Evolutionary conservation across 2,329 filamentous ascomycete species (phyloP).

Genomic region (Aspergillus sclerotialis): DNA sequence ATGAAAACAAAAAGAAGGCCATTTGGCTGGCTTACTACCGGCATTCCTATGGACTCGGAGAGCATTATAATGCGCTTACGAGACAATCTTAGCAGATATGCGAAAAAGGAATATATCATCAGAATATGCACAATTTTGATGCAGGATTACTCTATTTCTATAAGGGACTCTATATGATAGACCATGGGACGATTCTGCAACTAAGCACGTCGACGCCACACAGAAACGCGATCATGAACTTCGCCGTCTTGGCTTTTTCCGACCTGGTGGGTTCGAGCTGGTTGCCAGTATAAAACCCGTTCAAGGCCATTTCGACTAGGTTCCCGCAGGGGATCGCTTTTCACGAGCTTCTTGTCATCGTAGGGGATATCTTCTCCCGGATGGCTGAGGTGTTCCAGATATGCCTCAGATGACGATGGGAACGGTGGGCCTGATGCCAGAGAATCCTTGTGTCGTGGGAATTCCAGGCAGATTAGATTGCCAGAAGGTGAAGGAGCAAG

Average conservation of each 20-base stretch:
- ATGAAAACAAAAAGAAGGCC: conserved; percentile 46
- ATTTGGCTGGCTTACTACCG: conserved; percentile 94
- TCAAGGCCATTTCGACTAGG: conserved; percentile 34
- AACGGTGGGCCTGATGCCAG: conserved; percentile 64
- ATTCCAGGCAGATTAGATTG: conserved; percentile 63
- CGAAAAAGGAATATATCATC: conserved; percentile 2
- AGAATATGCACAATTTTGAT: not conserved
- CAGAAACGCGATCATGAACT: conserved; percentile 36
- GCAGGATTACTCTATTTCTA: not conserved
- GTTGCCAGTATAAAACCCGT: conserved; percentile 49
- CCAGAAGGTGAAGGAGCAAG: conserved; percentile 43
- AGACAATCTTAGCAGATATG: conserved; percentile 29
- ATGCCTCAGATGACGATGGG: conserved; percentile 61
- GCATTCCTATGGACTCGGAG: conserved; percentile 87
- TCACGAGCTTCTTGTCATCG: conserved; percentile 46
- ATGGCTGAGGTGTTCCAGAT: conserved; percentile 61
- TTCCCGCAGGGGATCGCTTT: conserved; percentile 40
- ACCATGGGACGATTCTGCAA: too few relatives aligned
- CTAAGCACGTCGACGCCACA: conserved; percentile 34
- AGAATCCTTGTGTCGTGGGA: conserved; percentile 65
- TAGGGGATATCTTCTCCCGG: conserved; percentile 64
- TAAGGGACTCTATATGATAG: not conserved
- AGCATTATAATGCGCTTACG: conserved; percentile 91
- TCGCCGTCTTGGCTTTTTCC: conserved; percentile 41
- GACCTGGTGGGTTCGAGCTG: conserved; percentile 49